These are phyloP conservation scores for Paraconiothyrium brasiliense DNA, from an alignment of 2,329 filamentous ascomycete genomes.

Conservation along the genomic window DNA sequence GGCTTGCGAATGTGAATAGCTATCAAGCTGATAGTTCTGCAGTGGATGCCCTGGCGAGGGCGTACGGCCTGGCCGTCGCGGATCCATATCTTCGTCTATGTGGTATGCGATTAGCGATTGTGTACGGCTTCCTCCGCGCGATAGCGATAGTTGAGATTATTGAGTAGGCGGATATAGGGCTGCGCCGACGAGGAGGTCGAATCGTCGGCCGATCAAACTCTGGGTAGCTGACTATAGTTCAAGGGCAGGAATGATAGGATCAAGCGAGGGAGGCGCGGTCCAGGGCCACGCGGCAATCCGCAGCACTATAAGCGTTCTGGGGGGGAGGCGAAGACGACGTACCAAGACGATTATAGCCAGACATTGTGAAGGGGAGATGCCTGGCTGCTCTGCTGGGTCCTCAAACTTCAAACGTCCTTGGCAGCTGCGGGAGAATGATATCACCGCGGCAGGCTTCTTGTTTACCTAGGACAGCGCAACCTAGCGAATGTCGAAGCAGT, in stretches of 20 bases:
- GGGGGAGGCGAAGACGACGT: constrained; percentile 28
- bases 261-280: constrained; percentile 17
- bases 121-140: neutral
- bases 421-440: constrained; percentile 27
- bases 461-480: constrained; percentile 19
- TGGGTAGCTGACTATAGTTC: constrained; percentile 9
- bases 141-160: constrained; percentile 9
- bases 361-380: constrained; percentile 33
- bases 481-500: constrained; percentile 26
- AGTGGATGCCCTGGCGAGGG: constrained; percentile 81
- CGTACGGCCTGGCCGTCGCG: constrained; percentile 63
- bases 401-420: constrained; percentile 24
- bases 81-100: constrained; percentile 58
- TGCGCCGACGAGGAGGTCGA: constrained; percentile 11
- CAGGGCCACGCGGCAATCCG: constrained; percentile 19
- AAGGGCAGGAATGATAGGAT: constrained; percentile 21
- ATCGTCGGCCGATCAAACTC: constrained; percentile 1
- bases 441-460: constrained; percentile 18
- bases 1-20: constrained; percentile 69
- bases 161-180: constrained; percentile 9
- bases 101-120: constrained; percentile 27
- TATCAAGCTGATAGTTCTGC: constrained; percentile 82
- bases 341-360: constrained; percentile 50
- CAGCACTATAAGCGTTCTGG: constrained; percentile 16
- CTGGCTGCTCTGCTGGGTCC: constrained; percentile 32